Evolutionary conservation across 2,329 filamentous ascomycete species (phyloP), one percentile per base, ranked within the genome.

Genomic region (Atkinsonella texensis): DNA sequence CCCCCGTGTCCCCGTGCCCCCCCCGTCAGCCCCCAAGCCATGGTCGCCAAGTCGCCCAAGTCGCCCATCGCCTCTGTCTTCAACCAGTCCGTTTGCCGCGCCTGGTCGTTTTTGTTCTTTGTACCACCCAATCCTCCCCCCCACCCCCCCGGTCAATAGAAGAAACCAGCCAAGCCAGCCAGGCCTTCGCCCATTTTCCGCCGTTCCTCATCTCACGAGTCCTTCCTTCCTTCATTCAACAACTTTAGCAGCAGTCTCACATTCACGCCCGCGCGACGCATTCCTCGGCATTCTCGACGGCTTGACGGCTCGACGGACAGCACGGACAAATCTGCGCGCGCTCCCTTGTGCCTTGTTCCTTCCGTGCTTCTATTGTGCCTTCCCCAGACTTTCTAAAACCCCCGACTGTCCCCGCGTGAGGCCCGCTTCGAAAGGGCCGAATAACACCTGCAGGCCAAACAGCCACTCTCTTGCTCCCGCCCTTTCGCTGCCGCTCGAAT

Each of bases 381-480:
- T 48, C 55, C 54, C 55, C 55, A 48, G 55, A 56, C 51, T 55
- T 52, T 38, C 17, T 20, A 32, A 43, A 32, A 39, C 48, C 51
- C 35, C 31, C 40, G 41, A 50, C 49, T 18, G 32, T 55, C 62
- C 63, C 63, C 63, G 62, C 63, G 60, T 61, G 60, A 60, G 62
- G 58, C 63, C 55, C 60, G 61, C 61, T 58, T 58, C 57, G 57
- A 65, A 67, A 67, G 64, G 64, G 63, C 64, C 64, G 64, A 66
- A 66, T 67, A 65, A 61, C 60, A 59, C 58, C 63, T 64, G 63
- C 62, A 62, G 58, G 58, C 53, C 57, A 57, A 53, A 58, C 56
- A 57, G 54, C 51, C 56, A 49, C 52, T 52, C 54, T 53, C 48
- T 58, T 15, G 32, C 54, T 52, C 49, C 55, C 56, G 52, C 57